phyloP scores from a whole-genome alignment of 352 stramenopile genomes.

The Pythium apleroticum region DNA sequence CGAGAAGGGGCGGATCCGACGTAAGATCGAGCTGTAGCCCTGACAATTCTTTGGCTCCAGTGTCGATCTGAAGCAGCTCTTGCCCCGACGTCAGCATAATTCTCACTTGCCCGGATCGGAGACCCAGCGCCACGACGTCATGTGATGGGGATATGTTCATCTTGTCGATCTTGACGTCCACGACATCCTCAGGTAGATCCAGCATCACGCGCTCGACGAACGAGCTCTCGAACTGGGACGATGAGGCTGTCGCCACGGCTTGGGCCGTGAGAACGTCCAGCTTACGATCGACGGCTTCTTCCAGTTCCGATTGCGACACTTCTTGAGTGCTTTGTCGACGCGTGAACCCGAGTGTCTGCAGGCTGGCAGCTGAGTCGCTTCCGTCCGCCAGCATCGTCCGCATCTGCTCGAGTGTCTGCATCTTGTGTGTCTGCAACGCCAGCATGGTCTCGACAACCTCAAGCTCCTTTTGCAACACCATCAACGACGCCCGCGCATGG shows the following conservation, averaged over 20 bases:
- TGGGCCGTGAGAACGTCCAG: slow-evolving; percentile 9
- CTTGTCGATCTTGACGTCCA: slow-evolving; percentile 48
- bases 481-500: slow-evolving; percentile 7
- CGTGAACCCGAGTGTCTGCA: background rate
- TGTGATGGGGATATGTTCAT: slow-evolving; percentile 20
- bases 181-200: slow-evolving; percentile 17
- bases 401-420: slow-evolving; percentile 21
- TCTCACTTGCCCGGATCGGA: slow-evolving; percentile 26
- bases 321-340: background rate
- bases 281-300: slow-evolving; percentile 16
- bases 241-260: background rate
- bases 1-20: slow-evolving; percentile 20
- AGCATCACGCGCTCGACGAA: slow-evolving; percentile 40
- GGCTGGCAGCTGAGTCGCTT: background rate
- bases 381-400: slow-evolving; percentile 4
- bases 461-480: slow-evolving; percentile 23
- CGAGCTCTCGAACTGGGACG: slow-evolving; percentile 34
- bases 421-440: slow-evolving; percentile 16
- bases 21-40: slow-evolving; percentile 22
- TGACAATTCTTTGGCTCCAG: slow-evolving; percentile 27
- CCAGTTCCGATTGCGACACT: background rate
- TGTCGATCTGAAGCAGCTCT: slow-evolving; percentile 29
- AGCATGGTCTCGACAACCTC: slow-evolving; percentile 20
- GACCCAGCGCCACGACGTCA: slow-evolving; percentile 43
- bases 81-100: slow-evolving; percentile 32